Evolutionary conservation across 805 yeast species (phyloP), one percentile per base, ranked within the genome.

Genomic region (Hagleromyces aurorensis): DNA sequence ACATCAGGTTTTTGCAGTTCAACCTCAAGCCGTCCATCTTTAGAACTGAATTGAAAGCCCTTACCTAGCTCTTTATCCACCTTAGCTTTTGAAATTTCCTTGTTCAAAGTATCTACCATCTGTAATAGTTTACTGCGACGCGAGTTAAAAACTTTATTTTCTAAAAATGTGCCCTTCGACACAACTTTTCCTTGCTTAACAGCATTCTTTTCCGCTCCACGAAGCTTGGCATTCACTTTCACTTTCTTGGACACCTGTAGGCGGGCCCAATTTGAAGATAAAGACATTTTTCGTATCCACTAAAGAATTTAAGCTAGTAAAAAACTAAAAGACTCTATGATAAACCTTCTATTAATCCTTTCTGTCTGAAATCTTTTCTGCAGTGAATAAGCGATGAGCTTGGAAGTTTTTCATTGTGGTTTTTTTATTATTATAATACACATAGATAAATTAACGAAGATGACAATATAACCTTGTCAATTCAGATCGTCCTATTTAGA

Each of bases 251-350:
- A 25, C 21, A 30, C 43, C 36, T 44, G 58, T 5, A 59, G 37
- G 14, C 46, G 42, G 16, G 40, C 36, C 64, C 64, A 59, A 32
- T 58, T 59, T 4, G 61, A 54, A 5, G 63, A 58, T 13, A 58
- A 42, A 6, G 43, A 57, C 61, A 56, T 56, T n/a, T 9, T 25
- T n/a, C 21, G 10, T 16, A 16, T 13, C 9, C 3, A n/a, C 10
- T 18, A n/a, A 12, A 16, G 10, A n/a, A 13, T 5, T 11, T 4
- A 5, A 18, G 7, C 26, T 13, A 15, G 14, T 15, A 12, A 16
- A 4, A 5, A 8, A n/a, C 19, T 19, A 13, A 7, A 20, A 16
- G 11, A 19, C 13, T 5, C 13, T 18, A 11, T 7, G 8, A 15
- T 13, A 4, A 8, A 19, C 21, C 10, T 24, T 19, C 20, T n/a